These are phyloP conservation scores for Arxiozyma heterogenica DNA, from an alignment of 1,139 yeast genomes.

Conservation along the genomic window DNA sequence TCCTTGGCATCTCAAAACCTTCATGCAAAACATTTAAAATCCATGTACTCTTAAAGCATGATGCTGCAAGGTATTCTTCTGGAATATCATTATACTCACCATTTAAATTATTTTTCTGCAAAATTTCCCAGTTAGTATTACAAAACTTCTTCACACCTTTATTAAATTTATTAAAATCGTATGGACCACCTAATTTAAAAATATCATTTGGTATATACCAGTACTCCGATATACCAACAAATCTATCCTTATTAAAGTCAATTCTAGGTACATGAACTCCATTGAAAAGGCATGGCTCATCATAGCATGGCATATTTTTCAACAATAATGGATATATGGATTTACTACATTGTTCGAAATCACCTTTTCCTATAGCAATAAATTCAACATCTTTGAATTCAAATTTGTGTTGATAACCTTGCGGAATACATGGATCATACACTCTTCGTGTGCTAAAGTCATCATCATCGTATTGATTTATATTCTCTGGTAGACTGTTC, in stretches of 20 bases:
- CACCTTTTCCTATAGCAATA: constrained; percentile 53
- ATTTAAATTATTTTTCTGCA: constrained; percentile 40
- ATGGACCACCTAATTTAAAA: constrained; percentile 68
- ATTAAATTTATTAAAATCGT: constrained; percentile 54
- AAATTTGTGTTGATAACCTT: constrained; percentile 40
- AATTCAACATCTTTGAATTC: constrained; percentile 39
- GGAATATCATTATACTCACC: constrained; percentile 39
- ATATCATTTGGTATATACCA: constrained; percentile 83
- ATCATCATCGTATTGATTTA: constrained; percentile 35
- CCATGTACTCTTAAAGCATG: constrained; percentile 82
- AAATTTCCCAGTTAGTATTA: constrained; percentile 52
- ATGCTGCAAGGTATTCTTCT: constrained; percentile 43
- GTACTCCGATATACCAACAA: constrained; percentile 73
- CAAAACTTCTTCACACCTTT: constrained; percentile 54
- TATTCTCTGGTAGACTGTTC: constrained; percentile 36
- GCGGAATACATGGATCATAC: constrained; percentile 65
- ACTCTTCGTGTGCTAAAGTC: constrained; percentile 34
- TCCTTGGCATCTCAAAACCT: constrained; percentile 64
- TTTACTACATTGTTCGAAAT: constrained; percentile 56
- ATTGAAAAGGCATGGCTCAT: constrained; percentile 67
- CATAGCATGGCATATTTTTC: constrained; percentile 65
- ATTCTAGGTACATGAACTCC: constrained; percentile 74
- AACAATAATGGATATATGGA: constrained; percentile 61
- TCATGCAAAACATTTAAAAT: constrained; percentile 67
- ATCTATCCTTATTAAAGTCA: constrained; percentile 60